Evolutionary conservation across 768 basidiomycete genomes (phyloP).

Genomic region (Termitomyces sp.): DNA sequence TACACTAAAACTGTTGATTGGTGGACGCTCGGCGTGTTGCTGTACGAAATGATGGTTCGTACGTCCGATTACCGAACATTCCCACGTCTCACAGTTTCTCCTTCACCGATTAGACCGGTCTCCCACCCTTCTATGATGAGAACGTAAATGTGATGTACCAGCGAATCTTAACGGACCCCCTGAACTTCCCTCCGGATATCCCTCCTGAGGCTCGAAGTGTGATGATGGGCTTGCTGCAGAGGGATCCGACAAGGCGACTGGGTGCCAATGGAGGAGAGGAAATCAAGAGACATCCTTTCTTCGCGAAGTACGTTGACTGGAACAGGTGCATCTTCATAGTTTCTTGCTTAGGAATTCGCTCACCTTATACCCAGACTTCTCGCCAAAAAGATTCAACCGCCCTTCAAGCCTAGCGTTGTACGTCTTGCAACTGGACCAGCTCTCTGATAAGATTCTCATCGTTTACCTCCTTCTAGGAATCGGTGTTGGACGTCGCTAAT

Average conservation of each 20-base stretch:
- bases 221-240: conserved; percentile 81
- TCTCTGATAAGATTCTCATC: not conserved
- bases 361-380: conserved; percentile 44
- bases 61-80: conserved; percentile 5
- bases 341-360: not conserved
- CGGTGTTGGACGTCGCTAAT: conserved; percentile 91
- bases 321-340: conserved; percentile 41
- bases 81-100: not conserved
- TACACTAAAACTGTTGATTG: conserved; percentile 99
- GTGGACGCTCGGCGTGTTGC: conserved; percentile 96
- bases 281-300: conserved; percentile 95
- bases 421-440: conserved; percentile 23
- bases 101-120: conserved; percentile 58
- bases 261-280: conserved; percentile 94
- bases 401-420: conserved; percentile 96
- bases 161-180: conserved; percentile 89
- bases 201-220: conserved; percentile 83
- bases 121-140: conserved; percentile 98
- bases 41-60: conserved; percentile 93
- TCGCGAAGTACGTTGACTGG: conserved; percentile 92
- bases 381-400: conserved; percentile 93
- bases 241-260: conserved; percentile 81
- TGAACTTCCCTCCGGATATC: conserved; percentile 89
- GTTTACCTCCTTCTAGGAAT: conserved; percentile 46
- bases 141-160: conserved; percentile 98